These are phyloP conservation scores for Trichocomaceae sp. DNA, from an alignment of 2,329 filamentous ascomycete species.

Conservation along the genomic window DNA sequence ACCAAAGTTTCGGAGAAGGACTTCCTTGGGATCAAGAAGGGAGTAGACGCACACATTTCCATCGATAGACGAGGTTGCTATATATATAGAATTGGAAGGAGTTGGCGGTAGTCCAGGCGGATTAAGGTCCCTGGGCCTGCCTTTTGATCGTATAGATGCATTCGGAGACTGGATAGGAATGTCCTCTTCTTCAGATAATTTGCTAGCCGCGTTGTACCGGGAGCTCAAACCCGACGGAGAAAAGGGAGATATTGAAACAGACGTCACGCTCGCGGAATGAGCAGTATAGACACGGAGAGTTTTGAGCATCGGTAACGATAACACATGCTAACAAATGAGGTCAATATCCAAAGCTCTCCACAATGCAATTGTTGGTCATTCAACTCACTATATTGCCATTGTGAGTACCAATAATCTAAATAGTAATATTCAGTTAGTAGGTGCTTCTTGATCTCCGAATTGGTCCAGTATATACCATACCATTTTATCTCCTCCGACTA, in stretches of 20 bases:
- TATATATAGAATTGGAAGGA: conserved; percentile 84
- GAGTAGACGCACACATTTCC: conserved; percentile 92
- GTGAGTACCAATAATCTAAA: conserved; percentile 82
- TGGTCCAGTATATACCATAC: conserved; percentile 45
- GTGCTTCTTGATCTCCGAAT: conserved; percentile 3
- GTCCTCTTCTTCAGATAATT: conserved; percentile 26
- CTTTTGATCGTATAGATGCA: conserved; percentile 26
- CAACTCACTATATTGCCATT: conserved; percentile 85
- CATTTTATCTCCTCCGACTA: conserved; percentile 95
- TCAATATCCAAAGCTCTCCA: not conserved
- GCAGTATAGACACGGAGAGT: conserved; percentile 81
- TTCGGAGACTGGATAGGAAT: conserved; percentile 22
- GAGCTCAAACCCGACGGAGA: conserved; percentile 53
- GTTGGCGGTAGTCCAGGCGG: conserved; percentile 54
- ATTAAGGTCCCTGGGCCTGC: conserved; percentile 20
- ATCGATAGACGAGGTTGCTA: conserved; percentile 90
- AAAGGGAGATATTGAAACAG: conserved; percentile 82
- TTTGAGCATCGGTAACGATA: conserved; percentile 76
- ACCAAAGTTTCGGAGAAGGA: conserved; percentile 86
- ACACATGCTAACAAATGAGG: conserved; percentile 58
- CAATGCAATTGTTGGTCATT: conserved; percentile 16
- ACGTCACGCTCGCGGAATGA: conserved; percentile 84
- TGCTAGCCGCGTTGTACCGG: conserved; percentile 32
- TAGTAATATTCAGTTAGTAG: conserved; percentile 28
- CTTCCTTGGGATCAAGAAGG: conserved; percentile 79